Conservation (phyloP, 306 rosid genomes). For the Acacia acuminata region DNA sequence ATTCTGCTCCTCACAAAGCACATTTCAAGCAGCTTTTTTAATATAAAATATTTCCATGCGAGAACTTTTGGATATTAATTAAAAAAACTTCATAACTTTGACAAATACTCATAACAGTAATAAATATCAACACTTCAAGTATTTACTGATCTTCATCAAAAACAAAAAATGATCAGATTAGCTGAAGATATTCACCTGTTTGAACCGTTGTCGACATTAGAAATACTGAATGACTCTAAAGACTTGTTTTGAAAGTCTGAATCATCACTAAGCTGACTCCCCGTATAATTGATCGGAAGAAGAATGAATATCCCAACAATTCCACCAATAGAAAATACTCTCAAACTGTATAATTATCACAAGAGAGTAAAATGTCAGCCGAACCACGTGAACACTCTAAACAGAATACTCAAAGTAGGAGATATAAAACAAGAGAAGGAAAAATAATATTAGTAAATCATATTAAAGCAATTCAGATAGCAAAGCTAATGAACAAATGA, state of each 20-base stretch:
- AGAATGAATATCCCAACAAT: constrained; percentile 64
- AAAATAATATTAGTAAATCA: not conserved
- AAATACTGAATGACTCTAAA: constrained; percentile 79
- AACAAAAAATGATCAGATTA: constrained; percentile 24
- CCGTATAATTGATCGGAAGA: constrained; percentile 73
- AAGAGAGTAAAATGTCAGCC: constrained; percentile 18
- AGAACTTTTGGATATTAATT: constrained; percentile 2
- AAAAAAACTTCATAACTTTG: not conserved
- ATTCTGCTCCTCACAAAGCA: constrained; percentile 10
- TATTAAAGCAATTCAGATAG: not conserved
- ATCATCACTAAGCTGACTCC: constrained; percentile 62
- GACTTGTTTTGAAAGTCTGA: constrained; percentile 65
- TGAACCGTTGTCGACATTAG: constrained; percentile 77
- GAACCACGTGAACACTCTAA: constrained; percentile 26
- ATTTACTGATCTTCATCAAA: constrained; percentile 21
- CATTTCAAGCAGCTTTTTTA: not conserved
- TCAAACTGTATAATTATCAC: constrained; percentile 54
- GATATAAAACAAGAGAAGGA: constrained; percentile 15
- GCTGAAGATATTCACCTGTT: constrained; percentile 58
- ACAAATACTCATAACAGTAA: constrained; percentile 3
- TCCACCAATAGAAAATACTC: constrained; percentile 62
- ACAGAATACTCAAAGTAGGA: constrained; percentile 1
- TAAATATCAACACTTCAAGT: constrained; percentile 4
- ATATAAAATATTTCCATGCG: constrained; percentile 5
- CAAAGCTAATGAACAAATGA: constrained; percentile 25